Conservation (phyloP, 2,329 filamentous ascomycete species). For the Penicillium sp. region DNA sequence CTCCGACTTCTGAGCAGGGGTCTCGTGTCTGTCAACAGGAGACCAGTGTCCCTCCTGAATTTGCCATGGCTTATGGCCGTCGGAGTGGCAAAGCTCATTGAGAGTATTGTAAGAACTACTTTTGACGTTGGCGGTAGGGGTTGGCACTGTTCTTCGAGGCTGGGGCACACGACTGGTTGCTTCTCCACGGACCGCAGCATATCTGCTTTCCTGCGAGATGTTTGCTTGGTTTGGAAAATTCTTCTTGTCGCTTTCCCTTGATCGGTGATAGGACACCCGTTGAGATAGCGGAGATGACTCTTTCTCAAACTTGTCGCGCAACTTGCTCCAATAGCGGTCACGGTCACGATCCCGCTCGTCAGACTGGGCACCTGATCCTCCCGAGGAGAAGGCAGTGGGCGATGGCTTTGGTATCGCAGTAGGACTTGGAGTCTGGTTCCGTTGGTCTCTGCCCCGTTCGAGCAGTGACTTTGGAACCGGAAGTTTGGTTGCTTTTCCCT, state of each 20-base stretch:
- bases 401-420: conserved; percentile 16
- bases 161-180: neutral
- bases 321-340: conserved; percentile 30
- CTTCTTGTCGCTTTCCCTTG: conserved; percentile 23
- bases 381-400: conserved; percentile 5
- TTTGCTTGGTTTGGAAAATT: conserved; percentile 20
- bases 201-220: conserved; percentile 21
- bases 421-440: conserved; percentile 15
- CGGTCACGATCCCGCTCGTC: conserved; percentile 19
- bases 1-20: conserved; percentile 18
- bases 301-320: conserved; percentile 27
- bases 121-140: conserved; percentile 30
- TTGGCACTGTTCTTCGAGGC: conserved; percentile 39
- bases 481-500: conserved; percentile 28
- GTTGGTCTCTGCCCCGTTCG: conserved; percentile 18
- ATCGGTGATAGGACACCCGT: conserved; percentile 10
- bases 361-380: conserved; percentile 7
- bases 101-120: conserved; percentile 17
- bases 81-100: conserved; percentile 10
- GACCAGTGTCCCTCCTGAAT: conserved; percentile 38
- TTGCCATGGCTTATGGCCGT: conserved; percentile 30
- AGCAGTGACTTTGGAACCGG: conserved; percentile 24
- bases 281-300: conserved; percentile 19
- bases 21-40: conserved; percentile 28
- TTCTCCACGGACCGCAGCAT: conserved; percentile 1